Base-by-base conservation (phyloP, 2,329 filamentous ascomycete genomes). In the Fusarium miscanthi region DNA sequence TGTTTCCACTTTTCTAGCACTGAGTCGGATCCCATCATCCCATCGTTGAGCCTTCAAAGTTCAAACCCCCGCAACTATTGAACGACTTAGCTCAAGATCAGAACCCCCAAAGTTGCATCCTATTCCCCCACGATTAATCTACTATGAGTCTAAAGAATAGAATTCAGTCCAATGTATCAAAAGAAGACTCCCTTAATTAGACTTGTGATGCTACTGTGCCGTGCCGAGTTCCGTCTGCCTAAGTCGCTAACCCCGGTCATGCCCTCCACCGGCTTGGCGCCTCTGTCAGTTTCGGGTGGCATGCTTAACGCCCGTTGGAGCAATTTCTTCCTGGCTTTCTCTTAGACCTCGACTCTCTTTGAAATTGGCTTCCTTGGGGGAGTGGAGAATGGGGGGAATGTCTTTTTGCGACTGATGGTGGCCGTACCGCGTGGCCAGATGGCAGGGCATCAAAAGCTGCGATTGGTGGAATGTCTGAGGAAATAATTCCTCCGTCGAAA, bases 221-320 rank as follows among this genome's bases (percentile, higher is more conserved):
- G 70, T 73, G 70, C 70, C 70, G 70, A 73, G 70, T 73, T 73
- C 70, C 70, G 70, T 70, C 21, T 59, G 60, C 66, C 69, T 70
- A 57, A 61, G 70, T 45, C 40, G 13, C 35, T 30, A 12, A 45
- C 43, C 70, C 70, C 46, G 73, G 70, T 35, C 23, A 40, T 40
- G n/a, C 41, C 59, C 65, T 72, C 70, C 60, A 72, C 70, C 57
- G 17, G 70, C 70, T 73, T 70, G 70, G 70, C 54, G 56, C 33
- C 60, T 66, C 66, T 66, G 52, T 69, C 70, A 57, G 30, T 66
- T 73, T 73, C 59, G 61, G 66, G 66, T 67, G 41, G 12, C 43
- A 59, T 61, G 51, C 45, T 70, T 16, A 25, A 58, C 51, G 62
- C 60, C 40, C 45, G 38, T 52, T 63, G 61, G 61, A 63, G 56